Base-by-base conservation (phyloP, 2,329 filamentous ascomycete species). In the Phialocephala sp. region DNA sequence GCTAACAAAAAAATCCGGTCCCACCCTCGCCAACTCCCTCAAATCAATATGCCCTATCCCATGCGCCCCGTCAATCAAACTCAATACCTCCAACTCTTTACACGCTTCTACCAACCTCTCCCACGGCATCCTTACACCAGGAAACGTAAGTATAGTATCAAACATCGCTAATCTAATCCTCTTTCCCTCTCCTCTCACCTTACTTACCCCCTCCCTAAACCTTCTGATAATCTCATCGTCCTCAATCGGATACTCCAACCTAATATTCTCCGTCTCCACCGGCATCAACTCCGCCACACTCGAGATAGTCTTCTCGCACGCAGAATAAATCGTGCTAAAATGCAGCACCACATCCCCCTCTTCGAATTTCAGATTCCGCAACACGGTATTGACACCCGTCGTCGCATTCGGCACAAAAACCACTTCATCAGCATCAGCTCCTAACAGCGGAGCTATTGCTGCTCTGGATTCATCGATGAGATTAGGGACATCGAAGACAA, bases 341-440 rank as follows among this genome's bases (percentile, higher is more conserved):
- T 88, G 89, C 55, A 96, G 73, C 67, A 95, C 91, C 66, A 89
- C 87, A 75, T 97, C 93, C 1, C 58, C 59, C 37, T 66, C 37
- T 63, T 89, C 89, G 82, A 88, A 96, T 1, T 75, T 73, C 2
- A 97, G 77, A 75, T 90, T 93, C 55, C 90, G 87, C n/a, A 97
- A 83, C 5, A 97, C 86, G 0, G 88, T 92, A 79, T 94, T 94
- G 58, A 93, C 79, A 22, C 55, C 91, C 0, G 86, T 89, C 0
- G 92, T 95, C 6, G 93, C 92, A 75, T 97, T 97, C 65, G 85
- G 81, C 0, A 96, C 87, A 70, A 95, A 89, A 1, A 96, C 92
- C 39, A 91, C 81, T 11, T 89, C 87, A 18, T 89, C 84, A 0
- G 82, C 75, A 0, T 88, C 87, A 0, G 86, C 89, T 63, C 91